Conservation (phyloP, 371 early-diverging fungal genomes). For the Actinomucor elegans region DNA sequence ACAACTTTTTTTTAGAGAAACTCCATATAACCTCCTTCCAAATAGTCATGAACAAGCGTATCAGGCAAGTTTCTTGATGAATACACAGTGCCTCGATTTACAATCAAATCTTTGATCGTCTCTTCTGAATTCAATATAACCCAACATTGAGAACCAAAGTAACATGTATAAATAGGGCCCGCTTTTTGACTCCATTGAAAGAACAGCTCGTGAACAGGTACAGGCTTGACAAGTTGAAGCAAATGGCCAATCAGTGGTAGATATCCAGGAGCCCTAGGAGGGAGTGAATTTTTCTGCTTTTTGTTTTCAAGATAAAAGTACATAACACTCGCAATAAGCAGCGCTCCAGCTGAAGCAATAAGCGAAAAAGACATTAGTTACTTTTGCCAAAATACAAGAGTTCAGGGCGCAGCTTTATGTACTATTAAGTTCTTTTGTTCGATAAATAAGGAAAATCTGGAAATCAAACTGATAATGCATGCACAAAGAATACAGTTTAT, state of each 20-base stretch:
- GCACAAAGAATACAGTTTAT: too few relatives aligned
- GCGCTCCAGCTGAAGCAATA: too few relatives aligned
- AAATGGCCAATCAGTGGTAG: constrained; percentile 44
- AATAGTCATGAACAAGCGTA: constrained; percentile 29
- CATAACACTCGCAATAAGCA: too few relatives aligned
- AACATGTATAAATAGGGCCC: constrained; percentile 42
- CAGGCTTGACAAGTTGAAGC: constrained; percentile 19
- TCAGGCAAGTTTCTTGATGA: constrained; percentile 46
- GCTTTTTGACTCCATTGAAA: constrained; percentile 32
- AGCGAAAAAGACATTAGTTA: too few relatives aligned
- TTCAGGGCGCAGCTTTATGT: too few relatives aligned
- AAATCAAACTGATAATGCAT: too few relatives aligned
- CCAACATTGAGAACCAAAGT: constrained; percentile 43
- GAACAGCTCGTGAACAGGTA: constrained; percentile 32
- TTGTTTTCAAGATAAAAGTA: too few relatives aligned
- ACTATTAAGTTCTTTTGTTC: too few relatives aligned
- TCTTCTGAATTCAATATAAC: constrained; percentile 38
- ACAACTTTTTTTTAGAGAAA: neutral
- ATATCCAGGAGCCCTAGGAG: constrained; percentile 37
- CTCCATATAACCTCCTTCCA: constrained; percentile 34
- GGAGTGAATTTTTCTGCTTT: too few relatives aligned
- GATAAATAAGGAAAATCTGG: too few relatives aligned
- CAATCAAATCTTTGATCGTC: constrained; percentile 36
- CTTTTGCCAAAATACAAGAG: too few relatives aligned
- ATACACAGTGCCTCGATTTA: constrained; percentile 34